Base-by-base conservation (phyloP, 257 asterid species). In the Cruciata laevipes region DNA sequence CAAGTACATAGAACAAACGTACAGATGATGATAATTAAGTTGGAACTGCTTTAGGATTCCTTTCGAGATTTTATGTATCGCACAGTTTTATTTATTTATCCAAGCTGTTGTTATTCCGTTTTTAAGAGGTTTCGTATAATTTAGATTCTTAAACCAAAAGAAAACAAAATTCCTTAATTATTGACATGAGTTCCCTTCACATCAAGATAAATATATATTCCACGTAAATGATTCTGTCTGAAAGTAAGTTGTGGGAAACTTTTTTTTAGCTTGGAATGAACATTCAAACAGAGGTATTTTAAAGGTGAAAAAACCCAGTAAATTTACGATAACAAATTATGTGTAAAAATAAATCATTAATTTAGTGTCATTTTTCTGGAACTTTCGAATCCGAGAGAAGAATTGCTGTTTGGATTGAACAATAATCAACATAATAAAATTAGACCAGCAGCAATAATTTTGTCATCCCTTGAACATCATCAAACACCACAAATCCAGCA, bases 51-150 rank as follows among this genome's bases (percentile, higher is more conserved):
- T 62, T 32, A 27, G 38, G 30, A 61, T 12, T 49, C 30, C 20
- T 10, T 21, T 51, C 40, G 3, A 51, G 74, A 70, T 61, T 70
- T 38, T 30, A 37, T 3, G 37, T 33, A 70, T 61, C 68, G n/a
- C 10, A 74, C 53, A 66, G 70, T 66, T 66, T 51, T 20, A 51
- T 33, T 30, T 51, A 31, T 51, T 66, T 31, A 6, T 4, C 53
- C 58, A 25, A 25, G 24, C 47, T 49, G 2, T 27, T 2, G 30
- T 27, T 27, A 27, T 27, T 27, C 30, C 30, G 47, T 38, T 38
- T 38, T 16, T 16, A 16, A 47, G 21, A 47, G n/a, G 55, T 16
- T 47, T 47, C 55, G 55, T 16, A 47, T 16, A 47, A 5, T 47
- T 11, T 14, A 16, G 13, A 53, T 53, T 53, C 25, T 53, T 21